phyloP scores from a whole-genome alignment of 768 basidiomycete genomes.

The Lactarius deliciosus region DNA sequence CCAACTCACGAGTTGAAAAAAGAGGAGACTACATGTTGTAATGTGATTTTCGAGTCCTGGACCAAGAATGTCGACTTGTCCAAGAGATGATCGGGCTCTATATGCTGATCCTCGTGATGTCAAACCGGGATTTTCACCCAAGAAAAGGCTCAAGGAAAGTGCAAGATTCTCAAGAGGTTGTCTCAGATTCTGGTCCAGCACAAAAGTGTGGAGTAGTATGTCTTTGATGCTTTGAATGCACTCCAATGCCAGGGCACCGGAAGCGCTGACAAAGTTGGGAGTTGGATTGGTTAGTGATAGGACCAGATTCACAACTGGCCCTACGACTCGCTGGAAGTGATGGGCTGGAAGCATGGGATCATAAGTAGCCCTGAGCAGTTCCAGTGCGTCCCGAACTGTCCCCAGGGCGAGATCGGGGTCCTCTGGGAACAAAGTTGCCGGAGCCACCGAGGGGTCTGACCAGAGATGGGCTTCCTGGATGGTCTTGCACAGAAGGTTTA shows the following conservation, averaged over 20 bases:
- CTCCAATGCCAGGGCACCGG: slow-evolving; percentile 22
- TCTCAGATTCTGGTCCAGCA: slow-evolving; percentile 22
- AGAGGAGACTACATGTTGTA: slow-evolving; percentile 26
- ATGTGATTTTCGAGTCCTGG: slow-evolving; percentile 26
- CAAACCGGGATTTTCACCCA: slow-evolving; percentile 23
- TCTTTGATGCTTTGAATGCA: slow-evolving; percentile 28
- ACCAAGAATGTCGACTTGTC: slow-evolving; percentile 29
- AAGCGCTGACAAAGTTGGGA: slow-evolving; percentile 21
- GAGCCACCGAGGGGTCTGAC: slow-evolving; percentile 52
- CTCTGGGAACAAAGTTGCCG: slow-evolving; percentile 52
- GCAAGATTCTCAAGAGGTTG: slow-evolving; percentile 28
- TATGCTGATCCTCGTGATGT: slow-evolving; percentile 20
- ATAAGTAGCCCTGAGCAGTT: slow-evolving; percentile 25
- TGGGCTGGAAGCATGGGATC: slow-evolving; percentile 22
- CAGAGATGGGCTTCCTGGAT: slow-evolving; percentile 64
- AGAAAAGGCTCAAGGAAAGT: slow-evolving; percentile 26
- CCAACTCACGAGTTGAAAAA: slow-evolving; percentile 28
- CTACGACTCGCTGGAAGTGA: slow-evolving; percentile 24
- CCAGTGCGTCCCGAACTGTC: slow-evolving; percentile 40
- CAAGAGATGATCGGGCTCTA: slow-evolving; percentile 23
- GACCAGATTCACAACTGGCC: slow-evolving; percentile 24
- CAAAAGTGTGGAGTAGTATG: slow-evolving; percentile 24
- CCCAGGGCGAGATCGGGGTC: slow-evolving; percentile 50
- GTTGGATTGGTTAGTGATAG: slow-evolving; percentile 20
- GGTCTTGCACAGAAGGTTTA: slow-evolving; percentile 67